Evolutionary conservation across 371 early-diverging fungal genomes (phyloP), one percentile per base, ranked within the genome.

Genomic region (Cokeromyces recurvatus): DNA sequence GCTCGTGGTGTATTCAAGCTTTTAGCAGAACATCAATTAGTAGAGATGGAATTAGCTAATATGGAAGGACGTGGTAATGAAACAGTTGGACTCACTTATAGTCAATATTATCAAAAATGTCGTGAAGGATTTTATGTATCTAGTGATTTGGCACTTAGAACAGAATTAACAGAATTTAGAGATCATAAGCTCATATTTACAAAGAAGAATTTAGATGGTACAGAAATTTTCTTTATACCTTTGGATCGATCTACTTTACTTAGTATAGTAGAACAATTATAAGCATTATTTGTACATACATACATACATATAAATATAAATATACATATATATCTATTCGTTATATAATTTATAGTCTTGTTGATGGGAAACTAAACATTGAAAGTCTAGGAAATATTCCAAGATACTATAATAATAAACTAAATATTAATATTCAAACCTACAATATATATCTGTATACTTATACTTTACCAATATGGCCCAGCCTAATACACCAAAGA

Each of bases 131-230:
- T 94, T 55, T 74, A 85, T 46, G 92, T 90, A 27, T 84, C 82
- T 22, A 91, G 77, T 51, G 90, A 89, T 37, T 52, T 86, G 32
- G 84, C 86, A 0, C 86, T 97, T 59, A 84, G 86, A 44, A 82
- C 92, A 3, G 87, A 90, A 57, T 61, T 97, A 44, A 88, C 87
- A 2, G 97, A 97, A 66, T 92, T 94, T 59, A 78, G 80, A 34
- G 95, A 95, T 66, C 97, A 97, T 64, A 74, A 85, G 38, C 81
- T 97, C 17, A 86, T 97, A 12, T 71, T 72, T 16, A 73, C 83
- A 4, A 77, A 71, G 29, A 80, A 83, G 41, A 67, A 73, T 1
- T 49, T 74, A 2, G 91, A 87, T 55, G 92, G 91, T 22, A 78
- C 85, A 8, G 92, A 94, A 54, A 61, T 87, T 15, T 70, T 94